Conservation (phyloP, 2,329 filamentous ascomycete genomes). For the Diaporthe eres region DNA sequence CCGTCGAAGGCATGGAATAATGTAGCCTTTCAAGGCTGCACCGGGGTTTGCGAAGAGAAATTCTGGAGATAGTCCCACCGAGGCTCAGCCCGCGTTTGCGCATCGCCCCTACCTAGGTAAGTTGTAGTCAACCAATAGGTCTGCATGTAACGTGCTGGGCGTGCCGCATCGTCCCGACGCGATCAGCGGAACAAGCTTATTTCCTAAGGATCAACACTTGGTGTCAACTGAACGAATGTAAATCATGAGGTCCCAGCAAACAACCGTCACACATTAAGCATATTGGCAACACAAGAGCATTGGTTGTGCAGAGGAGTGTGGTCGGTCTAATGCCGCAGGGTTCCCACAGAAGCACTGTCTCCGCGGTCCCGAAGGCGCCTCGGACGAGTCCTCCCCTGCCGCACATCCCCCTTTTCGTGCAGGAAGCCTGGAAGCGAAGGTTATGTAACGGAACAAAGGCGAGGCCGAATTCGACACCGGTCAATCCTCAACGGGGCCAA, state of each 20-base stretch:
- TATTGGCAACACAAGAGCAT: background rate
- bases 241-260: background rate
- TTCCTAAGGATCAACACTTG: background rate
- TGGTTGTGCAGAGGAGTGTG: background rate
- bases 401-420: slow-evolving; percentile 10
- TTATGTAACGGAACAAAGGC: background rate
- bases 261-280: background rate
- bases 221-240: background rate
- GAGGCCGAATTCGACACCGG: background rate
- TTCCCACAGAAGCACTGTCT: background rate
- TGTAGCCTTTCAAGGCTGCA: too few species aligned
- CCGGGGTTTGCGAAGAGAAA: background rate
- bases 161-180: background rate
- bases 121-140: background rate
- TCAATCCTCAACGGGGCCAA: background rate
- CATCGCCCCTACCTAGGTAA: background rate
- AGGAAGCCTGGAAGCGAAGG: background rate
- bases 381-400: background rate
- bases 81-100: background rate
- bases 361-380: background rate
- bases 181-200: slow-evolving; percentile 18
- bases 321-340: background rate
- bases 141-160: background rate
- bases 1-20: background rate
- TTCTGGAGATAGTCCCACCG: background rate